Base-by-base conservation (phyloP, 2,329 filamentous ascomycete genomes). In the Grosmannia penicillata region DNA sequence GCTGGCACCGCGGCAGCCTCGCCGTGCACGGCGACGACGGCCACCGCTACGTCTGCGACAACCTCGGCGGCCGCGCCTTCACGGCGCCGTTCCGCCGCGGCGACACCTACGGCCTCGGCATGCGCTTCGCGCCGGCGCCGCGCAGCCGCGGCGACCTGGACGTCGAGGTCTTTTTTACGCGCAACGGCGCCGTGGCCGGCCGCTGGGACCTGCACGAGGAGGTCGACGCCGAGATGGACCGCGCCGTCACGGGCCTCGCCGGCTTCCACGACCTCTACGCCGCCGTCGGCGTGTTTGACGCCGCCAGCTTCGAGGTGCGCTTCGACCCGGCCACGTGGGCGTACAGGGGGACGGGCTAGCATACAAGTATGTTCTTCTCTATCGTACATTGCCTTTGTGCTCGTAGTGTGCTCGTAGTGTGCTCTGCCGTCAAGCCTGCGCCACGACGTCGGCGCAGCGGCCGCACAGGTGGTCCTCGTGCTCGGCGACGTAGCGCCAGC, bases 401-500 rank as follows among this genome's bases (percentile, higher is more conserved):
- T n/a, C 11, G 6, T 14, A 9, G n/a, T 21, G 3, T 37, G 25
- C 35, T 18, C 18, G 17, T 25, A 11, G 19, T 19, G 14, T 7
- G 3, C 14, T 17, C n/a, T 27, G 17, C 9, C 14, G 10, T 27
- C 17, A 18, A 27, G 32, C n/a, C n/a, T 37, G 10, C 19, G 8
- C 34, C 8, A 89, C 68, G 26, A 79, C 72, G 11, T 73, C 68
- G 23, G 78, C 74, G 55, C 89, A 96, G 52, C 85, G 66, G 35
- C 57, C 59, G 56, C 89, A 96, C 15, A 93, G 60, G 28, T 62
- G 56, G 15, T 81, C 74, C 48, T 78, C 68, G 34, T 59, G 58
- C n/a, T 70, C 63, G n/a, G 81, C 77, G 19, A 81, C 68, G 56
- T 84, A 93, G 44, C 81, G 74, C 91, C 91, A 98, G 60, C 91